These are phyloP conservation scores for Venturia nashicola DNA, from an alignment of 2,329 filamentous ascomycete genomes.

Conservation along the genomic window DNA sequence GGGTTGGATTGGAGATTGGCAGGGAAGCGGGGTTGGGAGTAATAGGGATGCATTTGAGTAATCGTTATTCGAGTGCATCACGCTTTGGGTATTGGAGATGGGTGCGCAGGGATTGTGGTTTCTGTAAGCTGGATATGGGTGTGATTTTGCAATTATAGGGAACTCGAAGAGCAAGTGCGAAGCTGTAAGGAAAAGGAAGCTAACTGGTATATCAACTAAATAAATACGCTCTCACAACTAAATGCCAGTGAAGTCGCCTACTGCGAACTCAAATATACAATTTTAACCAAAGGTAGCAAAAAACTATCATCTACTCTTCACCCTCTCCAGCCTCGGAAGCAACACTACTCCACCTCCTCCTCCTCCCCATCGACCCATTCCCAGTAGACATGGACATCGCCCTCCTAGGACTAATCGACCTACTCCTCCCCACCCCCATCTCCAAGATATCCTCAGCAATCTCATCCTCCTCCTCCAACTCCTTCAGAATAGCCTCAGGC, in stretches of 20 bases:
- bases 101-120: not conserved
- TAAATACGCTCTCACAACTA: too few relatives aligned
- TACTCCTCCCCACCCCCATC: conserved; percentile 1
- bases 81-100: too few relatives aligned
- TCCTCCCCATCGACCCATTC: not conserved
- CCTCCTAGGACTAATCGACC: conserved; percentile 8
- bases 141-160: not conserved
- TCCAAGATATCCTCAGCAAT: conserved; percentile 26
- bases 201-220: not conserved
- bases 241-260: too few relatives aligned
- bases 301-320: not conserved
- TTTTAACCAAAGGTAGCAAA: not conserved
- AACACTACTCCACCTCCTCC: conserved; percentile 1
- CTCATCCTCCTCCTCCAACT: conserved; percentile 38
- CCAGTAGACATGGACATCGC: not conserved
- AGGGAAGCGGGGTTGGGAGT: too few relatives aligned
- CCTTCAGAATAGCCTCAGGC: conserved; percentile 40
- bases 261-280: not conserved
- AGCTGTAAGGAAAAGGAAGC: not conserved
- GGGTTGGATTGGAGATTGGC: too few relatives aligned
- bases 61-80: too few relatives aligned
- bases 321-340: not conserved
- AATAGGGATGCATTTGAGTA: too few relatives aligned
- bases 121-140: not conserved
- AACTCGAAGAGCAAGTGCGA: not conserved